phyloP scores from a whole-genome alignment of 169 alveolate species.

The Plasmodium billcollinsi region DNA sequence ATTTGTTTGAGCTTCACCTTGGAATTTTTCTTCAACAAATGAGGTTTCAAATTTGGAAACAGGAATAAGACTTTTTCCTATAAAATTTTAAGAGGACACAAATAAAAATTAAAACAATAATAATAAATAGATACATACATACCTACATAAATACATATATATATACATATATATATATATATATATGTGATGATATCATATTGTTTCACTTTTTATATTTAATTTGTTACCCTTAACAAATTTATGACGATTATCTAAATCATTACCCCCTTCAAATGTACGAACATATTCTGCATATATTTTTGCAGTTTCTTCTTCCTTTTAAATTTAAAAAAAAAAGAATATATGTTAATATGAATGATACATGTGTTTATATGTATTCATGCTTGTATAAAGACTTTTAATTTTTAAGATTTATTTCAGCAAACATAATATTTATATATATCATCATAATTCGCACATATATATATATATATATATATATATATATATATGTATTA shows the following conservation, averaged over 20 bases:
- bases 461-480: neutral
- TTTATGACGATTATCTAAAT: conserved; percentile 30
- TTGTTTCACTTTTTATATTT: conserved; percentile 21
- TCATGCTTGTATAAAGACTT: neutral
- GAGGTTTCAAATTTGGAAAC: too few relatives aligned
- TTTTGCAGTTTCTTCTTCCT: conserved; percentile 78
- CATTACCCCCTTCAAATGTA: conserved; percentile 72
- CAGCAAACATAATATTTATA: neutral
- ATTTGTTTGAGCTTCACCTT: too few relatives aligned
- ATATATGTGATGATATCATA: neutral
- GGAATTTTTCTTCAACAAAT: too few relatives aligned
- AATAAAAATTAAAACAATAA: neutral
- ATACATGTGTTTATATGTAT: neutral
- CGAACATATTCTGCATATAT: conserved; percentile 78
- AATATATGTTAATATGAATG: neutral
- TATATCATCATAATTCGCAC: neutral
- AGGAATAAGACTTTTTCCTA: conserved; percentile 50
- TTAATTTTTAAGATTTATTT: too few relatives aligned
- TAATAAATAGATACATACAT: neutral
- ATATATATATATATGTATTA: neutral
- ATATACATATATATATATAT: neutral
- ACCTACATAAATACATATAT: too few relatives aligned
- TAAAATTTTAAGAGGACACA: neutral
- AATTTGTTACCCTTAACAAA: conserved; percentile 73
- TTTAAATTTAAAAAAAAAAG: conserved; percentile 12